Conservation (phyloP, 768 basidiomycete genomes). For the Mycena indigotica region DNA sequence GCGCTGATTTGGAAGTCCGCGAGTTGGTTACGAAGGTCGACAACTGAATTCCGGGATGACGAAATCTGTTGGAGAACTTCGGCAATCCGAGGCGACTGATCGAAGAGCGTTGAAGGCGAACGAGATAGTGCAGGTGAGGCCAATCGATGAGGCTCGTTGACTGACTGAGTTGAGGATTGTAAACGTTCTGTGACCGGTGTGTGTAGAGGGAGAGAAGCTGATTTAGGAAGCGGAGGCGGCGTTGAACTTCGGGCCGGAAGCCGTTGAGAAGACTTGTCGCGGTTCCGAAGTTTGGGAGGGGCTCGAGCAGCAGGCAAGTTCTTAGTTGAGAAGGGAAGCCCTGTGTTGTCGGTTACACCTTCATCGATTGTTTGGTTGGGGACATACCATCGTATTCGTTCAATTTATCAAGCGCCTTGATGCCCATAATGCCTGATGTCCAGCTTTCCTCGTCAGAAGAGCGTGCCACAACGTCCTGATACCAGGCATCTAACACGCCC, state of each 20-base stretch:
- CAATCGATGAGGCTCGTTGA: slow-evolving; percentile 32
- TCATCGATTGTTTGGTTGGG: slow-evolving; percentile 23
- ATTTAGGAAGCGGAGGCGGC: slow-evolving; percentile 83
- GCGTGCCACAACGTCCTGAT: slow-evolving; percentile 63
- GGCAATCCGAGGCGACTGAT: slow-evolving; percentile 69
- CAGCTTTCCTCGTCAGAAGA: slow-evolving; percentile 72
- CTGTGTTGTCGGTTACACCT: slow-evolving; percentile 30
- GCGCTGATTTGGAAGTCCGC: slow-evolving; percentile 59
- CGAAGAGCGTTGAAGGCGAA: slow-evolving; percentile 50
- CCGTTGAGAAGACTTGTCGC: slow-evolving; percentile 54
- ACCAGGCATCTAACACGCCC: slow-evolving; percentile 80
- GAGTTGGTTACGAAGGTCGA: slow-evolving; percentile 72
- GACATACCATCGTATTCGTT: slow-evolving; percentile 63
- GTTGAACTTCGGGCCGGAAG: slow-evolving; percentile 62
- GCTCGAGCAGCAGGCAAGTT: slow-evolving; percentile 48
- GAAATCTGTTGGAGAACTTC: slow-evolving; percentile 79
- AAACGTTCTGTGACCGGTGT: slow-evolving; percentile 43
- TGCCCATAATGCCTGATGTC: slow-evolving; percentile 75
- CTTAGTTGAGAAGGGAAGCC: slow-evolving; percentile 55
- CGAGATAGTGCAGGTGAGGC: slow-evolving; percentile 36
- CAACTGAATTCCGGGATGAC: slow-evolving; percentile 57
- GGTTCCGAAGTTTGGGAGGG: slow-evolving; percentile 60
- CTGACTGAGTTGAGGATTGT: slow-evolving; percentile 29
- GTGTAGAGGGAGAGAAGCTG: slow-evolving; percentile 77
- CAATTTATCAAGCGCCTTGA: slow-evolving; percentile 73